Conservation (phyloP, 2,329 filamentous ascomycete species). For the Trichoderma polysporum region DNA sequence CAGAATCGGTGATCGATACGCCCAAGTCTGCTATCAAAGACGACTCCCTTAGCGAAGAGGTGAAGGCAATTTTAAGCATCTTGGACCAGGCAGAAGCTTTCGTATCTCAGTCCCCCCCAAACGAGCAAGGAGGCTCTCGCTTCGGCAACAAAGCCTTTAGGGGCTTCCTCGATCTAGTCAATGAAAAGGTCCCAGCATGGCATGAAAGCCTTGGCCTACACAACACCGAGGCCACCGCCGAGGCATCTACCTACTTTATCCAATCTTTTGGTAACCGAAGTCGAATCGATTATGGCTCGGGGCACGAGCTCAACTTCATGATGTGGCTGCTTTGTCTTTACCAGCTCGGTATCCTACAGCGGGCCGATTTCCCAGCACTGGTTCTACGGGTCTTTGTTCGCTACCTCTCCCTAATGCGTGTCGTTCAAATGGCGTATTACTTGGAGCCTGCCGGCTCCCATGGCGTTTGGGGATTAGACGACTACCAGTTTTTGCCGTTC, state of each 20-base stretch:
- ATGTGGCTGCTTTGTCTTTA: constrained; percentile 96
- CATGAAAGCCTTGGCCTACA: constrained; percentile 60
- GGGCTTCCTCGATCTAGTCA: constrained; percentile 70
- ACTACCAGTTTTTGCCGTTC: constrained; percentile 96
- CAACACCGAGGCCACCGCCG: constrained; percentile 56
- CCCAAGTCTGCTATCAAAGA: constrained; percentile 61
- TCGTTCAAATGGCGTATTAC: constrained; percentile 88
- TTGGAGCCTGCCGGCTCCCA: constrained; percentile 95
- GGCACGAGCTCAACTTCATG: constrained; percentile 95
- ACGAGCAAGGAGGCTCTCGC: constrained; percentile 82
- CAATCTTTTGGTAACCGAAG: constrained; percentile 83
- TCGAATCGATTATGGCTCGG: constrained; percentile 94
- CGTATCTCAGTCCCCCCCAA: constrained; percentile 68
- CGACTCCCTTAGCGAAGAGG: constrained; percentile 57
- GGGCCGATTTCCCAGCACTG: constrained; percentile 68
- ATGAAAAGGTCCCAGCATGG: constrained; percentile 58
- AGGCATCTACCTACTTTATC: constrained; percentile 76
- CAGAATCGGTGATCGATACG: constrained; percentile 73
- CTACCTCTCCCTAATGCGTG: constrained; percentile 85
- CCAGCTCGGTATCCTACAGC: constrained; percentile 66
- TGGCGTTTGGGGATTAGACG: constrained; percentile 95
- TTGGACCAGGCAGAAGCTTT: constrained; percentile 68
- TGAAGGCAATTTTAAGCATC: constrained; percentile 66
- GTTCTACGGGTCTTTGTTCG: constrained; percentile 76
- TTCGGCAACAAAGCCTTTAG: constrained; percentile 96